Percentiles rank a stretch among this genome's conserved stretches.
Evolutionary conservation across 202 grass and related monocot genomes (phyloP).

Genomic region (Cymbopogon flexuosus): DNA sequence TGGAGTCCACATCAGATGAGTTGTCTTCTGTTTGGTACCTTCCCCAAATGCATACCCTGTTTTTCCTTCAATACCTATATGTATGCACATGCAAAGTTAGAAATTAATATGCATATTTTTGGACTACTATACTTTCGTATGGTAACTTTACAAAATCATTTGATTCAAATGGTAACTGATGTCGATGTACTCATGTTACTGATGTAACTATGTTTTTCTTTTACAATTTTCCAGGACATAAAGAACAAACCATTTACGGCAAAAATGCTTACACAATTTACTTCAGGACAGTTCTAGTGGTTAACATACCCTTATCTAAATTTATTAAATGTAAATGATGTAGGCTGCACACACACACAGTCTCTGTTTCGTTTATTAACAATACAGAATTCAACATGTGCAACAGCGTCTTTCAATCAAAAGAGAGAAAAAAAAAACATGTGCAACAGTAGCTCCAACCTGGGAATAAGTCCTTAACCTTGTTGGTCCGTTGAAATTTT

Average conservation of each 20-base stretch:
- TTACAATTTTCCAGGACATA: not conserved
- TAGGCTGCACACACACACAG: not conserved
- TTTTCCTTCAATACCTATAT: conserved; percentile 10
- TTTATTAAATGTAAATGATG: not conserved
- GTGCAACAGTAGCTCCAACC: not conserved
- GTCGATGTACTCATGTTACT: not conserved
- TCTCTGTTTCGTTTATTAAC: too few relatives aligned
- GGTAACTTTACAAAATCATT: not conserved
- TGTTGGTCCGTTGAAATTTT: not conserved
- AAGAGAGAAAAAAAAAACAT: not conserved
- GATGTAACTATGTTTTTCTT: not conserved
- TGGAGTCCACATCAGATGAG: conserved; percentile 27
- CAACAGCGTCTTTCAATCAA: not conserved
- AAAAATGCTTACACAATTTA: not conserved
- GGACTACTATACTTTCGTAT: not conserved
- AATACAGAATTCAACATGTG: not conserved
- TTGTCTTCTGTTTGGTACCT: not conserved
- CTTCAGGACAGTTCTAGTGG: not conserved
- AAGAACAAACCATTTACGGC: not conserved
- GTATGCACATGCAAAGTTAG: not conserved
- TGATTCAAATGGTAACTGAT: not conserved
- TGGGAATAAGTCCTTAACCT: conserved; percentile 20
- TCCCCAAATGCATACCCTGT: not conserved
- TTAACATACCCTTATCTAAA: not conserved
- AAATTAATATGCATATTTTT: not conserved